Evolutionary conservation across 2,329 filamentous ascomycete species (phyloP), one percentile per base, ranked within the genome.

Genomic region (Aspergillus quadrilineatus): DNA sequence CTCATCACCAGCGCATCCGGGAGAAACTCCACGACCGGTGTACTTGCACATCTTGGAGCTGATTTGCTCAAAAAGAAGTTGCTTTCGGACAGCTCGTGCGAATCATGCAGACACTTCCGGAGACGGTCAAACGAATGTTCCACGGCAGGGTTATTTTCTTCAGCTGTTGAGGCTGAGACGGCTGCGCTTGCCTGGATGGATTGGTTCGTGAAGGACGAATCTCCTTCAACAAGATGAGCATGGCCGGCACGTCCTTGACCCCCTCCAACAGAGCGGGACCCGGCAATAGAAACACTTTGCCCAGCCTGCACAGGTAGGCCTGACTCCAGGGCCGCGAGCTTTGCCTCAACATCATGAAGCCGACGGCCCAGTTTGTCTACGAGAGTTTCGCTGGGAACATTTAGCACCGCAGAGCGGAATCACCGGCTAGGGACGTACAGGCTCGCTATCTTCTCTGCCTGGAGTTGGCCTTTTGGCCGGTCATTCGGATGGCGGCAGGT

Each of bases 131-230:
- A 6, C 9, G 30, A 32, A 32, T 7, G 9, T 32, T 10, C 30
- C 6, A 32, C 9, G 30, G 6, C 9, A 7, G 30, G 30, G 3
- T 32, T 3, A 32, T 6, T 10, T 6, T 32, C 30, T 32, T 3
- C 30, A 6, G 30, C 30, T 32, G 9, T 32, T 7, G 30, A 32
- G 6, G 30, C 30, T 6, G 30, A 46, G 60, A 54, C n/a, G 44
- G 5, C 39, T 43, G 49, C 29, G 57, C 51, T 61, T 0, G 62
- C 62, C 14, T 59, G 49, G 2, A 51, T 49, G 10, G 62, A 63
- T 34, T 63, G 59, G 17, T 37, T 56, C 4, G 54, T 45, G 32
- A 64, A 64, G 8, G 62, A 61, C 6, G 62, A 58, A 12, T 37
- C 50, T 1, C 62, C 62, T 51, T 63, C 56, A 39, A 58, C 60